phyloP scores from a whole-genome alignment of 2,329 filamentous ascomycete genomes.

The Apiospora koreana region DNA sequence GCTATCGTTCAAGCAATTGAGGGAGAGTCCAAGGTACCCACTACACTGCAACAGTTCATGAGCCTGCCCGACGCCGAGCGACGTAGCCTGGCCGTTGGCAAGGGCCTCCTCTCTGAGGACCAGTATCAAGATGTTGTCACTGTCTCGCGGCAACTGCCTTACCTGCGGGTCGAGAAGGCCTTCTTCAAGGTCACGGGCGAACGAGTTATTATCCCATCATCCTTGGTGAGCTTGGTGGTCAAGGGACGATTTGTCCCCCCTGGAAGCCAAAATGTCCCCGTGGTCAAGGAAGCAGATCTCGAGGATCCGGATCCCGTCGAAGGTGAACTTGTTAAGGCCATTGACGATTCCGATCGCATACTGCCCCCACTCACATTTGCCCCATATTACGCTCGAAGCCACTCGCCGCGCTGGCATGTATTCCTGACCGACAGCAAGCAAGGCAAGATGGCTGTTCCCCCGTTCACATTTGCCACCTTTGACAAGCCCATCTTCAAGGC shows the following conservation, averaged over 20 bases:
- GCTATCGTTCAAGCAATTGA: conserved; percentile 67
- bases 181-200: conserved; percentile 99
- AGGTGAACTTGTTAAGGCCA: conserved; percentile 77
- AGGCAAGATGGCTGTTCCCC: conserved; percentile 93
- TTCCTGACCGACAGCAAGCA: conserved; percentile 94
- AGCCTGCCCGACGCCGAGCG: conserved; percentile 74
- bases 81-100: conserved; percentile 68
- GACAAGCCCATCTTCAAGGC: conserved; percentile 84
- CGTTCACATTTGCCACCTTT: conserved; percentile 92
- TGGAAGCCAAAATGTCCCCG: conserved; percentile 73
- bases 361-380: conserved; percentile 86
- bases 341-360: conserved; percentile 62
- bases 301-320: conserved; percentile 92
- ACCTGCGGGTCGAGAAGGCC: conserved; percentile 81
- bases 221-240: conserved; percentile 89
- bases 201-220: conserved; percentile 86
- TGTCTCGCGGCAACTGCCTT: conserved; percentile 82
- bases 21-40: conserved; percentile 72
- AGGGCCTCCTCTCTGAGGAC: conserved; percentile 69
- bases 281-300: conserved; percentile 75
- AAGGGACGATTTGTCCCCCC: conserved; percentile 94
- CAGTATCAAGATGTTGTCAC: conserved; percentile 76
- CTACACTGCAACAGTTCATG: conserved; percentile 88
- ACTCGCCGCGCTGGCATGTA: conserved; percentile 89
- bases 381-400: conserved; percentile 86